phyloP scores from a whole-genome alignment of 768 basidiomycete species.

The Boletus rex-veris region DNA sequence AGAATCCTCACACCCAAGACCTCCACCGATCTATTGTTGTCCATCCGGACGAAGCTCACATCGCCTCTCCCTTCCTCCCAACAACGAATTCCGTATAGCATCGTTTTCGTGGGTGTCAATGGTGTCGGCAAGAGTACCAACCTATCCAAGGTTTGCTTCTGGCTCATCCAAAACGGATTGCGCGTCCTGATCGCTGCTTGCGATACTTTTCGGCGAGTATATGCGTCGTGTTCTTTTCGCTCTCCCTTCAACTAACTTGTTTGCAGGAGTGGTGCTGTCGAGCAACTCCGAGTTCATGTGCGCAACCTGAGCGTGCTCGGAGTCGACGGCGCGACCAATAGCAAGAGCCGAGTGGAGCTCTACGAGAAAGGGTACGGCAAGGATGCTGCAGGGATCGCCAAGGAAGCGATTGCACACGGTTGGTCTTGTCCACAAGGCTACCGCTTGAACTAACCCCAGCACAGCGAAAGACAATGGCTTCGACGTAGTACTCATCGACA shows the following conservation, averaged over 20 bases:
- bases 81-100: constrained; percentile 82
- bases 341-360: constrained; percentile 80
- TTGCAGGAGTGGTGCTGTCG: constrained; percentile 88
- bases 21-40: constrained; percentile 91
- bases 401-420: constrained; percentile 92
- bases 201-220: constrained; percentile 84
- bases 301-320: constrained; percentile 86
- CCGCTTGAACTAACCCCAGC: constrained; percentile 4
- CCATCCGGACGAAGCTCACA: constrained; percentile 84
- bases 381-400: constrained; percentile 97
- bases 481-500: constrained; percentile 97
- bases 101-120: constrained; percentile 97
- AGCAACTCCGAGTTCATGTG: constrained; percentile 95
- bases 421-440: constrained; percentile 17
- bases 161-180: constrained; percentile 94
- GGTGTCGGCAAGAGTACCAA: constrained; percentile 99
- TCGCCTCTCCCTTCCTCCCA: constrained; percentile 71
- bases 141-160: constrained; percentile 96
- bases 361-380: constrained; percentile 98
- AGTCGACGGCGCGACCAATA: constrained; percentile 62
- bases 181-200: constrained; percentile 96
- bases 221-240: neutral
- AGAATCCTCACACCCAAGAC: constrained; percentile 95
- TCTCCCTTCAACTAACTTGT: neutral
- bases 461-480: constrained; percentile 85